Conservation (phyloP, 495 filamentous ascomycete genomes). For the Aspergillus mulundensis region DNA sequence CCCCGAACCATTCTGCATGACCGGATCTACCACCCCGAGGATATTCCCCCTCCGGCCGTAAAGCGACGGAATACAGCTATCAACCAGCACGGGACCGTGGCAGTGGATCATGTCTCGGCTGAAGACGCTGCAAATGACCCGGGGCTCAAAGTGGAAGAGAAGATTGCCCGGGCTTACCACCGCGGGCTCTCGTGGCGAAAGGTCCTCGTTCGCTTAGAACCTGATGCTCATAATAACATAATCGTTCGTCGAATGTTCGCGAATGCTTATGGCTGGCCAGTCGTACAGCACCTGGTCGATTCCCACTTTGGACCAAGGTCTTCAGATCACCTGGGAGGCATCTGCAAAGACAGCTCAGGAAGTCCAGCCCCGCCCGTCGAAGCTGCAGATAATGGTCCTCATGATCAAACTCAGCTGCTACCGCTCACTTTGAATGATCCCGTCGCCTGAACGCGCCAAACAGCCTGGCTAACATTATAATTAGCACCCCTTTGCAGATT, state of each 20-base stretch:
- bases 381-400: neutral
- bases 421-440: neutral
- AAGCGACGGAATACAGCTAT: constrained; percentile 47
- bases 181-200: constrained; percentile 88
- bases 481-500: no score
- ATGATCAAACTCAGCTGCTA: neutral
- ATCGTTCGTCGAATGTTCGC: constrained; percentile 93
- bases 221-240: constrained; percentile 98
- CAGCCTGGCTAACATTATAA: no score
- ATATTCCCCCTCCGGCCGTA: constrained; percentile 80
- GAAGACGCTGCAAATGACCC: constrained; percentile 22
- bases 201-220: constrained; percentile 89
- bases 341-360: neutral
- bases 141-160: constrained; percentile 88
- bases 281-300: constrained; percentile 88
- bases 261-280: constrained; percentile 97
- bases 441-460: neutral
- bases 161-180: constrained; percentile 95
- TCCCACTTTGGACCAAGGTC: constrained; percentile 79
- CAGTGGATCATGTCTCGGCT: constrained; percentile 9
- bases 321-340: constrained; percentile 55
- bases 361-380: neutral
- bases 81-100: constrained; percentile 32
- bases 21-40: constrained; percentile 85
- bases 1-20: constrained; percentile 95